Base-by-base conservation (phyloP, 1,139 yeast genomes). In the Trichomonascaceae sp. region DNA sequence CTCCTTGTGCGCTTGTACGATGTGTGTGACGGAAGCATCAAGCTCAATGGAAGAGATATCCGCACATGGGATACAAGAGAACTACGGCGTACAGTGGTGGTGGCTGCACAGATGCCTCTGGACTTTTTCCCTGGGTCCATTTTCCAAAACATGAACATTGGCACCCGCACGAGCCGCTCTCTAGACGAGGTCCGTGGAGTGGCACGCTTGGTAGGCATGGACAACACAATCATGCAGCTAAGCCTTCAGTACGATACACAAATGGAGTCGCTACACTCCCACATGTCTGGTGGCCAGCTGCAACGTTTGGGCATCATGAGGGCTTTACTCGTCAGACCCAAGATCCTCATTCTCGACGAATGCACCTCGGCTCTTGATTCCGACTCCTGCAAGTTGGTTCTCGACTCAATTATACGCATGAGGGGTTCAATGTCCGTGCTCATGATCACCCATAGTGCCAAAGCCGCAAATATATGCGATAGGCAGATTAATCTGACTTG, bases 291-390 rank as follows among this genome's bases (percentile, higher is more conserved):
- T 9, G 96, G 96, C 1, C 95, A 85, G 49, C 71, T 80, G 52
- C 96, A 85, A 52, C 62, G 95, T 46, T 67, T 85, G 9, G 94
- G 94, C 1, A 66, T 85, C 34, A 94, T 94, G 0, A 60, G 95
- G 42, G 85, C 93, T 0, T 57, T 78, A 34, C 56, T 77, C 26
- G 63, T 75, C 36, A 60, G 63, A 20, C 85, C 89, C 0, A 56
- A 62, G 18, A 59, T 78, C 8, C 63, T 78, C 35, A 65, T 78
- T 13, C 59, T 78, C 36, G 89, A 78, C 46, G 89, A 78, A 51
- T 79, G 82, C 25, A 78, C 89, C 0, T 72, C 82, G 2, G 82
- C 87, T 0, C 59, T 78, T 36, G 89, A 78, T 48, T 65, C 74
- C 5, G 65, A 66, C 41, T 71, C 74, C 45, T 76, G 74, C 42